Percentiles rank a stretch among this genome's conserved stretches.
phyloP scores from a whole-genome alignment of 2,329 filamentous ascomycete species.

The Ceratocystis cubensis region DNA sequence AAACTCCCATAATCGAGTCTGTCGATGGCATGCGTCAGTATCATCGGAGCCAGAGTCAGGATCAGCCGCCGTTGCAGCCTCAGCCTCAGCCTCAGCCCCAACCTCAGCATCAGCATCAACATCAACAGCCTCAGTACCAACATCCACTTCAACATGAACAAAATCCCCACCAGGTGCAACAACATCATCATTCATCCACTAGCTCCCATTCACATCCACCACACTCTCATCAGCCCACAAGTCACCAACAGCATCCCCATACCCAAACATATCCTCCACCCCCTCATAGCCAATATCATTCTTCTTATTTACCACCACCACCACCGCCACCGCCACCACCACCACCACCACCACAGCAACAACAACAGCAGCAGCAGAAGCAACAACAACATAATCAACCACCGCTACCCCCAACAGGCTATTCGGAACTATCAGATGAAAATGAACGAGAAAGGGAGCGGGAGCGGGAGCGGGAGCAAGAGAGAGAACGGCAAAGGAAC shows the following conservation, averaged over 20 bases:
- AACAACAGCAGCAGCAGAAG: too few species aligned
- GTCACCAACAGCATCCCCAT: conserved; percentile 4
- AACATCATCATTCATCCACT: neutral
- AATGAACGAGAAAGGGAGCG: conserved; percentile 30
- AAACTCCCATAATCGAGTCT: conserved; percentile 14
- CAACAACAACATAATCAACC: neutral
- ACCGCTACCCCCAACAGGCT: neutral
- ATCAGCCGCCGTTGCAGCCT: conserved; percentile 6
- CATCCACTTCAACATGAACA: neutral
- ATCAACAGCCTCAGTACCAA: conserved; percentile 12
- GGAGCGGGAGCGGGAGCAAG: conserved; percentile 30
- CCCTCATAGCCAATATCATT: neutral
- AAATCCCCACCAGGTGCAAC: neutral
- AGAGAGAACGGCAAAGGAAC: conserved; percentile 34
- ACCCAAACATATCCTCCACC: neutral
- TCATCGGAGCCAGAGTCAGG: conserved; percentile 11
- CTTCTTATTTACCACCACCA: neutral
- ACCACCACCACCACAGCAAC: neutral
- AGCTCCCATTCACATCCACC: neutral
- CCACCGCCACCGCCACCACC: conserved; percentile 1
- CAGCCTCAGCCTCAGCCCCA: conserved; percentile 7
- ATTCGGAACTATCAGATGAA: neutral
- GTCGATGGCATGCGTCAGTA: conserved; percentile 16
- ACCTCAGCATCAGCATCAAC: conserved; percentile 20
- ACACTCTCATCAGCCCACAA: conserved; percentile 15